These are phyloP conservation scores for Lasiodiplodia sp. DNA, from an alignment of 2,329 filamentous ascomycete species.

Conservation along the genomic window DNA sequence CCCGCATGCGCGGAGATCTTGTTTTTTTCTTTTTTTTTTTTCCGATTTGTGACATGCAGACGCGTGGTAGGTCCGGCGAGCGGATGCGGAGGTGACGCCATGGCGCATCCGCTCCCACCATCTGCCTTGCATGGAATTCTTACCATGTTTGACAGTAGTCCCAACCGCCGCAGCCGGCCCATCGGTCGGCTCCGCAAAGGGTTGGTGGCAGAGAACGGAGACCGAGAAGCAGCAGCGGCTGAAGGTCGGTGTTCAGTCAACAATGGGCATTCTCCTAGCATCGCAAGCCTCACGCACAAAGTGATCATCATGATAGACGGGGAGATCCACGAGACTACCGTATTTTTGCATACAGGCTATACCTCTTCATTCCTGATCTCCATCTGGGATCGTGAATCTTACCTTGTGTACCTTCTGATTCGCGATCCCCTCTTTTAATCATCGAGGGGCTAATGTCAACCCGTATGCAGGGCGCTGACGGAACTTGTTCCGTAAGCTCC, in stretches of 20 bases:
- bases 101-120: neutral
- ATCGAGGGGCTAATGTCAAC: neutral
- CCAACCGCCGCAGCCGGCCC: neutral
- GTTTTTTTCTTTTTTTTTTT: neutral
- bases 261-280: too few species aligned
- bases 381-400: too few species aligned
- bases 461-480: neutral
- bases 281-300: too few species aligned
- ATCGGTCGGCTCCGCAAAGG: neutral
- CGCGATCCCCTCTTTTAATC: neutral
- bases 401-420: neutral
- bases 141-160: neutral
- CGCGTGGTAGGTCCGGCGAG: neutral
- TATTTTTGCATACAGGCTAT: too few species aligned
- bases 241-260: too few species aligned
- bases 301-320: too few species aligned
- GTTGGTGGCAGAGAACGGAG: neutral
- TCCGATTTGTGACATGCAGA: neutral
- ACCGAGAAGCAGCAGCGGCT: too few species aligned
- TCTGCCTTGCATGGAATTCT: too few species aligned
- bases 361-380: too few species aligned
- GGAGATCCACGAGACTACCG: too few species aligned
- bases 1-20: neutral
- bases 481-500: neutral
- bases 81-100: conserved; percentile 21